phyloP scores from a whole-genome alignment of 352 stramenopile species.

The Blastocystis sp. region DNA sequence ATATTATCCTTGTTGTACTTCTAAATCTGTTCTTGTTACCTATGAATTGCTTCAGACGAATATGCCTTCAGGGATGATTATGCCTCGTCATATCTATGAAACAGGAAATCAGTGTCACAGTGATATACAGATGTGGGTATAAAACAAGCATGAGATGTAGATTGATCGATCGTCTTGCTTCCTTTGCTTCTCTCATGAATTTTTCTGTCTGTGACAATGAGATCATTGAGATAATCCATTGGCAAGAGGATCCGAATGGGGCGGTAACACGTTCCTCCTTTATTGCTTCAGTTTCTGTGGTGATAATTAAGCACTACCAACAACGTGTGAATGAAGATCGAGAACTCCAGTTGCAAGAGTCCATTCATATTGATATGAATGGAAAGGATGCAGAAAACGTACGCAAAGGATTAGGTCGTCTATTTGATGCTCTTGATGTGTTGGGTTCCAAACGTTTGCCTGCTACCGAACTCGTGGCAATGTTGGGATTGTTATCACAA shows the following conservation, averaged over 20 bases:
- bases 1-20: not conserved
- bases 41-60: not conserved
- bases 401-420: not conserved
- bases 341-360: not conserved
- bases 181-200: constrained; percentile 15
- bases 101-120: not conserved
- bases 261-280: constrained; percentile 19
- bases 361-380: not conserved
- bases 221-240: not conserved
- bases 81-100: not conserved
- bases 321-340: not conserved
- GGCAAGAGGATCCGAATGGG: not conserved
- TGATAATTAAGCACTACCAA: constrained; percentile 4
- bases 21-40: not conserved
- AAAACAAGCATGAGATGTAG: not conserved
- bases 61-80: not conserved
- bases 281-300: not conserved
- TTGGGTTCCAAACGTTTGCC: not conserved
- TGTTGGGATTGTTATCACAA: constrained; percentile 1
- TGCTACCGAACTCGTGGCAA: not conserved
- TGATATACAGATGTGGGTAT: constrained; percentile 13
- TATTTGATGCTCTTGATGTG: constrained; percentile 45
- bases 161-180: not conserved
- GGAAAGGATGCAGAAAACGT: not conserved
- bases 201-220: constrained; percentile 13